A percentile compares a stretch with the other conserved stretches of the same genome.
phyloP scores from a whole-genome alignment of 2,329 filamentous ascomycete species.

The Tolypocladium nubicola region DNA sequence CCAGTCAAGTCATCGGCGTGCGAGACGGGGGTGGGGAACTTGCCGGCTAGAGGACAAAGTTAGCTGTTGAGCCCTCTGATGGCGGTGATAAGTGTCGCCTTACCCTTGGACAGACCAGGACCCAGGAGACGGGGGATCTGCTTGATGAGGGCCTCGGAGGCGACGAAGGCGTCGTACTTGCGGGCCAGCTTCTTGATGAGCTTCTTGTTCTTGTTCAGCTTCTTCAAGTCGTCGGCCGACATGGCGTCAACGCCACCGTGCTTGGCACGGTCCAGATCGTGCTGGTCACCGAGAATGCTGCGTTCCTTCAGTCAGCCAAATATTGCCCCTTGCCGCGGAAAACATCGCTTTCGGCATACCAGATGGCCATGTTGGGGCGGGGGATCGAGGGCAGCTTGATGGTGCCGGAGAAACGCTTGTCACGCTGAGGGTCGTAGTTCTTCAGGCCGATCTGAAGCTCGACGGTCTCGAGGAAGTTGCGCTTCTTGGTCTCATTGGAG shows the following conservation, averaged over 20 bases:
- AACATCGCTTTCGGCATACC: constrained; percentile 20
- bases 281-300: constrained; percentile 59
- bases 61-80: constrained; percentile 7
- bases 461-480: constrained; percentile 95
- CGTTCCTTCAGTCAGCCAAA: constrained; percentile 7
- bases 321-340: constrained; percentile 15
- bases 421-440: constrained; percentile 99
- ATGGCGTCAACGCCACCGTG: constrained; percentile 97
- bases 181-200: constrained; percentile 99
- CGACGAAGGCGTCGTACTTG: constrained; percentile 99
- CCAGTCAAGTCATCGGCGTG: constrained; percentile 86
- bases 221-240: constrained; percentile 98
- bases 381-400: constrained; percentile 89
- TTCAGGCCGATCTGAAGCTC: constrained; percentile 89
- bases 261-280: constrained; percentile 99
- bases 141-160: constrained; percentile 97
- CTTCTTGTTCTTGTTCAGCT: constrained; percentile 99
- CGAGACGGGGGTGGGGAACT: constrained; percentile 98
- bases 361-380: constrained; percentile 84
- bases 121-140: constrained; percentile 99
- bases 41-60: constrained; percentile 60
- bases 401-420: constrained; percentile 99
- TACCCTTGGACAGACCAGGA: constrained; percentile 95
- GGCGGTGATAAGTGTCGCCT: constrained; percentile 26
- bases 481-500: constrained; percentile 89